Base-by-base conservation (phyloP, 805 yeast genomes). In the Yarrowia bubula region DNA sequence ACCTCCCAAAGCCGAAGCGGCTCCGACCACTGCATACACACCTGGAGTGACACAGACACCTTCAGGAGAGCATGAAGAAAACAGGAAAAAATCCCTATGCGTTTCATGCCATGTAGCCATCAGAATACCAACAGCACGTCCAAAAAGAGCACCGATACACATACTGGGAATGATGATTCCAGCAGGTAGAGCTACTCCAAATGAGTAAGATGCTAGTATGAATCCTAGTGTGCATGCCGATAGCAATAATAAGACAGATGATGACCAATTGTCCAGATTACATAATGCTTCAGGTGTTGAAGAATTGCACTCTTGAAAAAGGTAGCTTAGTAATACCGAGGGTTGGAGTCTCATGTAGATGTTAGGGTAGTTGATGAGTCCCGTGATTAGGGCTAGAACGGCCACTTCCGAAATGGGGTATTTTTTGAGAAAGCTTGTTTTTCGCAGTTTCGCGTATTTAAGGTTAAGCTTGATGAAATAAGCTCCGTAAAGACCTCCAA, bases 11-110 rank as follows among this genome's bases (percentile, higher is more conserved):
- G 89, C 88, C 0, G 96, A 81, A 0, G 92, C 96, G 0, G 96
- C 91, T 0, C 97, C 96, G 22, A 91, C 90, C 9, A 90, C 88
- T 0, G 96, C 96, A 72, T 90, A 91, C 0, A 92, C 90, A 0
- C 95, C 92, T 0, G 96, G 96, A 1, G 92, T 87, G 9, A 90
- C 85, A 69, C 95, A 86, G 65, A 79, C 71, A 15, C 74, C 76
- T 51, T 81, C 83, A 1, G 77, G 77, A 37, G 82, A 77, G 50
- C 86, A 81, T 9, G 74, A 71, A 13, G 70, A 31, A 63, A 80
- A 80, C 37, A 76, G 62, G 3, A 69, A 53, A 13, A 72, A 68
- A 31, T 76, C 73, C 1, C 81, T 79, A 50, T 75, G 72, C 0
- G 76, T 68, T 3, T 78, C 76, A 44, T 80, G 77, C 14, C 81